phyloP scores from a whole-genome alignment of 2,329 filamentous ascomycete genomes.

The Nemania abortiva region DNA sequence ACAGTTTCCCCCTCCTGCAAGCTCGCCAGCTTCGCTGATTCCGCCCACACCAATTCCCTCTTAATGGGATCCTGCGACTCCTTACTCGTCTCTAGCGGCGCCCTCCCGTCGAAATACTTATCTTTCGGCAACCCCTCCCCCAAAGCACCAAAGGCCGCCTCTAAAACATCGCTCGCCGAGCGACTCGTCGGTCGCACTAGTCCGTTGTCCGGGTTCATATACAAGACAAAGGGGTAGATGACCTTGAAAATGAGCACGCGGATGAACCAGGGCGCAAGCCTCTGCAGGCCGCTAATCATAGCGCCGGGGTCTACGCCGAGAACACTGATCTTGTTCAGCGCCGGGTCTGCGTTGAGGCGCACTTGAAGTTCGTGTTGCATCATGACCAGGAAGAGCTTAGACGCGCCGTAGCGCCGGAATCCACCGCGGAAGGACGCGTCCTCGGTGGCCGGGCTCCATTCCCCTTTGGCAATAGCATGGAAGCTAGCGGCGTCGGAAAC shows the following conservation, averaged over 20 bases:
- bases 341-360: conserved; percentile 38
- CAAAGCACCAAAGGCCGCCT: conserved; percentile 1
- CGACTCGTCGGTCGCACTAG: not conserved
- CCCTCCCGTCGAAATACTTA: conserved; percentile 23
- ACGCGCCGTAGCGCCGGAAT: conserved; percentile 47
- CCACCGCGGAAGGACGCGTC: conserved; percentile 43
- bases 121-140: conserved; percentile 17
- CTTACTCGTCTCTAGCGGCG: conserved; percentile 12
- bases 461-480: conserved; percentile 44
- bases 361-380: conserved; percentile 49
- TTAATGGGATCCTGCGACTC: conserved; percentile 25
- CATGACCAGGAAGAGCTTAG: conserved; percentile 48
- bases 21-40: conserved; percentile 24
- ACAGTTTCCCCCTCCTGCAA: conserved; percentile 31
- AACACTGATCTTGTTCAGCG: conserved; percentile 40
- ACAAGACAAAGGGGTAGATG: conserved; percentile 22
- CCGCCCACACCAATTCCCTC: conserved; percentile 31
- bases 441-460: conserved; percentile 42
- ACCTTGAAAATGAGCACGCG: conserved; percentile 25
- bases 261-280: conserved; percentile 27
- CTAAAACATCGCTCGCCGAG: conserved; percentile 9
- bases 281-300: conserved; percentile 21
- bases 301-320: conserved; percentile 37
- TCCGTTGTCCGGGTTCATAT: conserved; percentile 15
- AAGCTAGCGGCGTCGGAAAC: conserved; percentile 32